Evolutionary conservation across 352 stramenopile species (phyloP), one percentile per base, ranked within the genome.

Genomic region (Elongisporangium undulatum): DNA sequence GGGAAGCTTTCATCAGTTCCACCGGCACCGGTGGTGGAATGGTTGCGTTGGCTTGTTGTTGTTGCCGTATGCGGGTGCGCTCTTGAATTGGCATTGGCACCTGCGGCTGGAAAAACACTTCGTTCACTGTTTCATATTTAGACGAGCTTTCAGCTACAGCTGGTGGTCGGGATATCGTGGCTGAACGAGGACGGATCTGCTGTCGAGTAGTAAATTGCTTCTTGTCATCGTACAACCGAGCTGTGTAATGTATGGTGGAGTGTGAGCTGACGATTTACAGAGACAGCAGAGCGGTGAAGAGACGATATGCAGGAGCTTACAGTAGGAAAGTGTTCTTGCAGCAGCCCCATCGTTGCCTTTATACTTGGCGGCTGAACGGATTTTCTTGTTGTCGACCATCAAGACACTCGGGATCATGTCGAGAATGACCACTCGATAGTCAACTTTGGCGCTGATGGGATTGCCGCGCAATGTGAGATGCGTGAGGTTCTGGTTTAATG

Each of bases 331-430:
- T 0, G 83, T 89, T 53, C 80, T 92, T 45, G 65, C 77, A 2
- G 66, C 19, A 0, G 64, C 58, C 0, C 68, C 64, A 10, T 80
- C 75, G 23, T 51, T 59, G 9, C 58, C 63, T 63, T 75, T 83
- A 61, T 60, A 79, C 53, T 85, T 87, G 6, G 72, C 53, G 0
- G 69, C 58, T 21, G 60, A 75, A 1, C 83, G 77, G 56, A 90
- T 86, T 57, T 87, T 89, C 61, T 89, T 89, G 64, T 88, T 79
- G 54, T 92, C 83, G 5, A 92, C 63, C 61, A 92, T 77, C 22
- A 92, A 53, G 3, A 92, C 68, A 50, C 75, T 89, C 13, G 83
- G 79, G 53, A 92, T 77, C 69, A 90, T 89, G 55, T 89, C 83
- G 19, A 89, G 68, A 55, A 92, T 63, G 22, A 84, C 56, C n/a